Conservation (phyloP, 202 grass and related monocot species). For the Carex arenaria region DNA sequence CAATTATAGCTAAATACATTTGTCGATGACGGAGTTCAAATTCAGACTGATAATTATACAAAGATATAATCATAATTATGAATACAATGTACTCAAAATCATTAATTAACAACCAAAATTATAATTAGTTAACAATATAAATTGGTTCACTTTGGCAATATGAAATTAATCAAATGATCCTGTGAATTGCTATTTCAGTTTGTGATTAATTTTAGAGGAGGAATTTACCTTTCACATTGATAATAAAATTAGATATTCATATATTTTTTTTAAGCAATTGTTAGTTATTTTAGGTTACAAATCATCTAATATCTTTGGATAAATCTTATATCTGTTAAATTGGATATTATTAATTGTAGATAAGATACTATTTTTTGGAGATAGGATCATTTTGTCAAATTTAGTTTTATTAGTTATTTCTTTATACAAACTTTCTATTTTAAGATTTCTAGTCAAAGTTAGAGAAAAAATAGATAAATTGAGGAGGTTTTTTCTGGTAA, state of each 20-base stretch:
- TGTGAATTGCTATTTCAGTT: background rate
- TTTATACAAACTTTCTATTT: background rate
- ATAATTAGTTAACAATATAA: too few species aligned
- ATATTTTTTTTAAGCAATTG: background rate
- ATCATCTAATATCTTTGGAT: background rate
- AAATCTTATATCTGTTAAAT: background rate
- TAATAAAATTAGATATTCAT: background rate
- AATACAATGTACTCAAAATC: background rate
- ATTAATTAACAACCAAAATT: too few species aligned
- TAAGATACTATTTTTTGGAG: background rate
- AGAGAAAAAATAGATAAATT: background rate
- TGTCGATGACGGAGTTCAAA: too few species aligned
- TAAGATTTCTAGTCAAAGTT: background rate
- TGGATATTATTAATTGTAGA: background rate
- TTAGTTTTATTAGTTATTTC: background rate
- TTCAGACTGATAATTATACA: too few species aligned
- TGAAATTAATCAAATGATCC: too few species aligned
- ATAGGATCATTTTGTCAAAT: background rate
- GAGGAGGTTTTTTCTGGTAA: background rate
- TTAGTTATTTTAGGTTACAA: too few species aligned
- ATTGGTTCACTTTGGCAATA: too few species aligned
- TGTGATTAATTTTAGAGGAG: background rate
- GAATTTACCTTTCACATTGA: background rate
- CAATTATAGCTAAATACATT: too few species aligned
- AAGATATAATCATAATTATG: background rate